These are phyloP conservation scores for Cryptococcus sp. DNA, from an alignment of 1,284 basidiomycete species.

Conservation along the genomic window DNA sequence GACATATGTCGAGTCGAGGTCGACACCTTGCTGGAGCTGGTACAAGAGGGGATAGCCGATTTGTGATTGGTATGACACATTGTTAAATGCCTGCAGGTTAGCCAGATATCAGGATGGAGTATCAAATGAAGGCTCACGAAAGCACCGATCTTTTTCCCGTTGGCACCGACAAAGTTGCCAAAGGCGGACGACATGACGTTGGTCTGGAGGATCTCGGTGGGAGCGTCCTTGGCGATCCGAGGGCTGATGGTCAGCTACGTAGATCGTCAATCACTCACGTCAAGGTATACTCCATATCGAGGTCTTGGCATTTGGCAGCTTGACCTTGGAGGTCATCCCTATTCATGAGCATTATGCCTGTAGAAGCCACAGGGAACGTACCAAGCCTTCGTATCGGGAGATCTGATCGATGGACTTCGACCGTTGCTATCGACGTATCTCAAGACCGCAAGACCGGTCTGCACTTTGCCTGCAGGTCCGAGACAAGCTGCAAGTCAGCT, in stretches of 20 bases:
- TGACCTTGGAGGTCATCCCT: constrained; percentile 6
- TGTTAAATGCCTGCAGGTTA: constrained; percentile 26
- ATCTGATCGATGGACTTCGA: neutral
- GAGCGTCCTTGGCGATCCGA: constrained; percentile 19
- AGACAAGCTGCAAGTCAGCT: constrained; percentile 4
- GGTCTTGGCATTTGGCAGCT: constrained; percentile 4
- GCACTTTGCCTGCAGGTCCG: neutral
- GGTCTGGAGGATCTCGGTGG: constrained; percentile 10
- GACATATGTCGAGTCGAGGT: constrained; percentile 16
- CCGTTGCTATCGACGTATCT: constrained; percentile 18
- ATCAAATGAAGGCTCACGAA: constrained; percentile 3
- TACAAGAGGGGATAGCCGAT: constrained; percentile 36
- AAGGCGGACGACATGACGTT: constrained; percentile 19
- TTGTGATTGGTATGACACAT: constrained; percentile 25
- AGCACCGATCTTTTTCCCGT: constrained; percentile 5
- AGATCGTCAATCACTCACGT: constrained; percentile 7
- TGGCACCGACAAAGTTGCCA: constrained; percentile 16
- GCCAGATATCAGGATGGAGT: neutral
- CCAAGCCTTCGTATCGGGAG: constrained; percentile 21
- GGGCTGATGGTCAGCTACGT: constrained; percentile 19
- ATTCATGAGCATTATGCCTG: neutral
- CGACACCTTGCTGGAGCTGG: constrained; percentile 17
- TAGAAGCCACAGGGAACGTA: constrained; percentile 5
- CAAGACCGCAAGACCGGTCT: constrained; percentile 13
- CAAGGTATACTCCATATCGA: constrained; percentile 21